Conservation (phyloP, 2,329 filamentous ascomycete genomes). For the Colletotrichum godetiae region DNA sequence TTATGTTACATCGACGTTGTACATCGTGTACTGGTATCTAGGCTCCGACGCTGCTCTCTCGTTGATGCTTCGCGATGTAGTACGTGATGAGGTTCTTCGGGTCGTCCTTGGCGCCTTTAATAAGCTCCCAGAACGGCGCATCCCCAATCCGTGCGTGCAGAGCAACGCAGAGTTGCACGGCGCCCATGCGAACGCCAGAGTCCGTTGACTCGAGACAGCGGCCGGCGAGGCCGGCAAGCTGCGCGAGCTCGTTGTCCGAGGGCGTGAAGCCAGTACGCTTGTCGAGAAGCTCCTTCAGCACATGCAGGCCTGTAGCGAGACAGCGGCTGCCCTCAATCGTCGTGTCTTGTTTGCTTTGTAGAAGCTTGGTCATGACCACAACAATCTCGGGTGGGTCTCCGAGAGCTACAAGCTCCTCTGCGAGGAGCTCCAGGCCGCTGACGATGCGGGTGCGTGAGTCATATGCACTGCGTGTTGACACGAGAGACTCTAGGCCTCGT, state of each 20-base stretch:
- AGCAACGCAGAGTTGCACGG: conserved; percentile 82
- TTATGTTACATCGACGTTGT: not conserved
- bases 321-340: conserved; percentile 60
- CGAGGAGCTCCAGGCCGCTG: conserved; percentile 78
- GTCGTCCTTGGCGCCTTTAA: conserved; percentile 75
- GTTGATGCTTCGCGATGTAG: conserved; percentile 79
- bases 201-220: conserved; percentile 70
- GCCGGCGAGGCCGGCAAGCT: conserved; percentile 62
- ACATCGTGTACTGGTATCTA: not conserved
- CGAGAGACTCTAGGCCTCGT: conserved; percentile 73
- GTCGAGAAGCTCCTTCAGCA: conserved; percentile 70
- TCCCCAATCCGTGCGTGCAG: conserved; percentile 74
- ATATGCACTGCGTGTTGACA: conserved; percentile 73
- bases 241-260: conserved; percentile 61
- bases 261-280: conserved; percentile 60
- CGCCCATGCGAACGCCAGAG: conserved; percentile 76
- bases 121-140: conserved; percentile 73
- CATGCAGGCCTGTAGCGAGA: conserved; percentile 72
- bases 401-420: conserved; percentile 76
- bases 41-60: conserved; percentile 53
- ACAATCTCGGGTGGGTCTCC: conserved; percentile 72
- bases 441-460: conserved; percentile 79
- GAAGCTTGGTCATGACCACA: conserved; percentile 61
- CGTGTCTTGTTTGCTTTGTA: conserved; percentile 57
- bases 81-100: conserved; percentile 83